Conservation (phyloP, 306 rosid genomes). For the Castanea sativa region DNA sequence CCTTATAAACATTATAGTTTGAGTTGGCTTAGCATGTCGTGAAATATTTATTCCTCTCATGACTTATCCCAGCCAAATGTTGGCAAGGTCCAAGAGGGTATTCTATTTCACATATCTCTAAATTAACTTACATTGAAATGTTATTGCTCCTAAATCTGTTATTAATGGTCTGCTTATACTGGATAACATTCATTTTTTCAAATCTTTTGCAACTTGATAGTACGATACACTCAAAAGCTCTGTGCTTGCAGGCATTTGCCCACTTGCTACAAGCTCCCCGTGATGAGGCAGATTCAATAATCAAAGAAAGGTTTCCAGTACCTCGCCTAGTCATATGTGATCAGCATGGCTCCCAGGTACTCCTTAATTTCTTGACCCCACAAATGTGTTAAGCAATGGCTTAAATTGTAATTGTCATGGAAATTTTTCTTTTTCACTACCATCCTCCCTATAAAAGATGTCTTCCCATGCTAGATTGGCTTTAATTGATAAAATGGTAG, state of each 20-base stretch:
- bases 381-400: not conserved
- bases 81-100: not conserved
- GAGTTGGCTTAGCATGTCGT: not conserved
- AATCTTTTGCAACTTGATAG: not conserved
- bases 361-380: not conserved
- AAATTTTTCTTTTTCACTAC: not conserved
- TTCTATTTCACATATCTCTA: not conserved
- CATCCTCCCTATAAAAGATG: not conserved
- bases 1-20: not conserved
- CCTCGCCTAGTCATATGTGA: conserved; percentile 96
- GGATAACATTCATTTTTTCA: not conserved
- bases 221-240: not conserved
- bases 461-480: not conserved
- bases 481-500: not conserved
- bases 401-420: not conserved
- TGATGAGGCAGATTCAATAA: conserved; percentile 70
- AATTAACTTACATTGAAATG: not conserved
- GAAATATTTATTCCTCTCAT: not conserved
- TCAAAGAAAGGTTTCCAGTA: conserved; percentile 89
- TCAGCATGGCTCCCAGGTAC: conserved; percentile 91
- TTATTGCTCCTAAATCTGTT: conserved; percentile 19
- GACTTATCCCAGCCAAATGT: not conserved
- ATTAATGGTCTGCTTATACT: not conserved
- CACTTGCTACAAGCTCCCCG: conserved; percentile 81
- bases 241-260: conserved; percentile 78